Conservation (phyloP, 2,329 filamentous ascomycete species). For the Pestalotiopsis sp. region DNA sequence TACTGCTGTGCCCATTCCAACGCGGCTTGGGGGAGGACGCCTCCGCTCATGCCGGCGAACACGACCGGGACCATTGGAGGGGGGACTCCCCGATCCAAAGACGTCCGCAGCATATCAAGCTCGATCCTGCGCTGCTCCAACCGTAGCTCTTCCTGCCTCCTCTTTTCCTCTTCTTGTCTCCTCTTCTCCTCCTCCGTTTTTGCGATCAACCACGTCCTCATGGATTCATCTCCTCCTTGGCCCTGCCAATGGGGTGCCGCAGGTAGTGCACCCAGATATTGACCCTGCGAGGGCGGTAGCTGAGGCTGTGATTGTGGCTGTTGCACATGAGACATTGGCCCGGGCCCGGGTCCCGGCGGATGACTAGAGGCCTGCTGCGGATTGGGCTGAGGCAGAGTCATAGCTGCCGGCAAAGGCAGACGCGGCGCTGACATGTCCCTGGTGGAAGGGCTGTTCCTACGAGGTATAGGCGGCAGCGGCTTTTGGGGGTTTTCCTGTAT, state of each 20-base stretch:
- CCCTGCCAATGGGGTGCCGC: constrained; percentile 69
- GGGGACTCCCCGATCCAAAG: constrained; percentile 70
- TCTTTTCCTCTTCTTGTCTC: constrained; percentile 75
- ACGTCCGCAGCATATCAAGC: constrained; percentile 71
- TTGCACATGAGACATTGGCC: constrained; percentile 32
- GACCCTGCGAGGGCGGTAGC: constrained; percentile 37
- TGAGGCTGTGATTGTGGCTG: constrained; percentile 20
- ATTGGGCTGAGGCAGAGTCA: constrained; percentile 56
- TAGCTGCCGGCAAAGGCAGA: constrained; percentile 68
- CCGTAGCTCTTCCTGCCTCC: constrained; percentile 64
- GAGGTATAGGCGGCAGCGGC: constrained; percentile 39
- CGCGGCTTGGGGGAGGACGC: constrained; percentile 60
- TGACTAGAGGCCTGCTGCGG: constrained; percentile 32
- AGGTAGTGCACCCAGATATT: constrained; percentile 58
- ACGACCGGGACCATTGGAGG: constrained; percentile 75
- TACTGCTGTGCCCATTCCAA: constrained; percentile 72
- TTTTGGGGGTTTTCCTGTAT: constrained; percentile 50
- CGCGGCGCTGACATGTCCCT: constrained; percentile 70
- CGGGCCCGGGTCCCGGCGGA: constrained; percentile 27
- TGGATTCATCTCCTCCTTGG: constrained; percentile 69
- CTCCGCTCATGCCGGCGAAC: constrained; percentile 72
- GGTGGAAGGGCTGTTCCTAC: constrained; percentile 47
- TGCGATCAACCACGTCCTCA: constrained; percentile 71
- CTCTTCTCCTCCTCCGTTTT: constrained; percentile 75
- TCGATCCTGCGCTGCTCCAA: constrained; percentile 75